These are phyloP conservation scores for Penicillium bialowiezense DNA, from an alignment of 495 filamentous ascomycete genomes.

Conservation along the genomic window DNA sequence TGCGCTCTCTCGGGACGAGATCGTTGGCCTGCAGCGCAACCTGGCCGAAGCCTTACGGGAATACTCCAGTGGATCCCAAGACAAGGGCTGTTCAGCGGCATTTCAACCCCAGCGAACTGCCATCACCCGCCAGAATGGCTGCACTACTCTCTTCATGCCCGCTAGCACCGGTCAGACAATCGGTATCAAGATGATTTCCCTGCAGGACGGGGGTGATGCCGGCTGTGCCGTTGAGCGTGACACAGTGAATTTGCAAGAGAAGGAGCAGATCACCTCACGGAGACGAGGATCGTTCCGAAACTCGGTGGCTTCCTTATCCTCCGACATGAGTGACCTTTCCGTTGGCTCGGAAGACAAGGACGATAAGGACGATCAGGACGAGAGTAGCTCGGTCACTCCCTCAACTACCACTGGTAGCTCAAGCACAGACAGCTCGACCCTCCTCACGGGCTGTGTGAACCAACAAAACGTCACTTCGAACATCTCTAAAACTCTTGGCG, in stretches of 20 bases:
- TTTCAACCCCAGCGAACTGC: slow-evolving; percentile 78
- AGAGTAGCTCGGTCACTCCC: slow-evolving; percentile 13
- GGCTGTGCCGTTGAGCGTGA: slow-evolving; percentile 34
- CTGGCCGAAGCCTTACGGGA: slow-evolving; percentile 76
- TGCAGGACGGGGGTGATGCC: slow-evolving; percentile 34
- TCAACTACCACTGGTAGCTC: slow-evolving; percentile 23
- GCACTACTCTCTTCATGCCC: slow-evolving; percentile 92
- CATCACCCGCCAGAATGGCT: slow-evolving; percentile 65
- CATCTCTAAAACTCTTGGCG: slow-evolving; percentile 33
- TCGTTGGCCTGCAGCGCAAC: slow-evolving; percentile 59
- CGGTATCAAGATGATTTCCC: slow-evolving; percentile 63
- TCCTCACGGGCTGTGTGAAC: slow-evolving; percentile 35
- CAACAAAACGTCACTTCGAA: slow-evolving; percentile 28
- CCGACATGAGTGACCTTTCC: slow-evolving; percentile 40
- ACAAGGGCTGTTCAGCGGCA: slow-evolving; percentile 54
- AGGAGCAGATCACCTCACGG: slow-evolving; percentile 11
- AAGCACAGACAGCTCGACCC: slow-evolving; percentile 23
- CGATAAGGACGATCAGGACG: background rate
- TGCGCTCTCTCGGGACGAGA: slow-evolving; percentile 65
- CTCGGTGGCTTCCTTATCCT: slow-evolving; percentile 39
- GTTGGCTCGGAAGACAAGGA: slow-evolving; percentile 29
- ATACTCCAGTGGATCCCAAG: slow-evolving; percentile 70
- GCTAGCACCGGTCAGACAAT: slow-evolving; percentile 57
- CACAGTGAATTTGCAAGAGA: slow-evolving; percentile 14
- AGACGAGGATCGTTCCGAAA: slow-evolving; percentile 18